Base-by-base conservation (phyloP, 23 red algal species). In the Gracilaria gracilis region DNA sequence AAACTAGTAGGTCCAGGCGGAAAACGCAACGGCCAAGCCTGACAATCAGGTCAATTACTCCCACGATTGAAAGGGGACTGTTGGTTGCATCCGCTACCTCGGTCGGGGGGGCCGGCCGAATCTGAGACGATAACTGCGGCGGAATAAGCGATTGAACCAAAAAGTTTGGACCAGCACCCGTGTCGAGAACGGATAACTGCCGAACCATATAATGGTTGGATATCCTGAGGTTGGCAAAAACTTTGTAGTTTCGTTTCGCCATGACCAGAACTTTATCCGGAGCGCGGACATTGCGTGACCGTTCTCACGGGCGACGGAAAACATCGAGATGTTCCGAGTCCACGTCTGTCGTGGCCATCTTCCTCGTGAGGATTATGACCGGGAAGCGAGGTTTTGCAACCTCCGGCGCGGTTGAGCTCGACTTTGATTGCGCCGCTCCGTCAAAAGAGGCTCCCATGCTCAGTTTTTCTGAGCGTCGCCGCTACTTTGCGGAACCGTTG, bases 121-220 rank as follows among this genome's bases (percentile, higher is more conserved):
- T 29, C 14, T 0, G 12, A 29, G 82, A 85, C 47, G 36, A 36
- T 44, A 79, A 24, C 0, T 31, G 31, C 39, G 57, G 17, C 12
- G 61, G 82, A 67, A 71, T 11, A 21, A 48, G 0, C 16, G 82
- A 85, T 28, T 66, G 2, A 48, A 24, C 44, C 27, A 85, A 27
- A 50, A 65, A 72, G 38, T 85, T 72, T n/a, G 34, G 48, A 6
- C 82, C 82, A 19, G 82, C 82, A 14, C 62, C 37, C 9, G 82
- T 85, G 24, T 85, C 37, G 2, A 67, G 59, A 12, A 84, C 61
- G 1, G 34, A 48, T 9, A 85, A 31, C 25, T 71, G 38, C 9
- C 61, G 82, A 46, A 50, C 34, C 40, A 85, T 50, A 12, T 5
- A 66, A 9, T 66, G 29, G 59, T 33, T 25, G 35, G 24, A 27